Base-by-base conservation (phyloP, 2,329 filamentous ascomycete species). In the Ophiostoma pallidulum region DNA sequence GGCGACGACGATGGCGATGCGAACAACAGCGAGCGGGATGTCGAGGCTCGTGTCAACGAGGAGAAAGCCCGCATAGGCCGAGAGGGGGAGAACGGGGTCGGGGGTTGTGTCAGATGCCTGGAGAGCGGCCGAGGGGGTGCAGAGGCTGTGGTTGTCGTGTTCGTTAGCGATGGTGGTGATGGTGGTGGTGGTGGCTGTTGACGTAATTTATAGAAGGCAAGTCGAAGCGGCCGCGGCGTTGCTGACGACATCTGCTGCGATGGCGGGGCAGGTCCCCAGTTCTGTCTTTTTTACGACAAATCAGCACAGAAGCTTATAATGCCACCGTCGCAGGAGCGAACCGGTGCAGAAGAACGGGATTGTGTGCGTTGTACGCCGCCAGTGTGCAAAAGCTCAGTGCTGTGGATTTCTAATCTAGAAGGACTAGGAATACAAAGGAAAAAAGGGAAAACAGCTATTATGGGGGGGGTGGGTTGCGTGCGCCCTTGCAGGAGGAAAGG, bases 21-120 rank as follows among this genome's bases (percentile, higher is more conserved):
- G 4, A 19, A 41, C 28, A 40, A n/a, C 28, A 48, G 39, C 33
- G 40, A 39, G 26, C 46, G 40, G 19, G 46, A 22, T 14, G 41
- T 12, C n/a, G 41, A 47, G 19, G 41, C 49, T 45, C 49, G 41
- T 20, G 41, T 36, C 18, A 29, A 18, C 8, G 18, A 33, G 14
- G 45, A 38, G 33, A 43, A 43, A 32, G 45, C 39, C 14, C 40
- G 45, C 45, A 48, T 48, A 43, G 39, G 39, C 32, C 19, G 19
- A 20, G 13, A 39, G 2, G 18, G 18, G 8, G 29, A 14, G 7
- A n/a, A 8, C n/a, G 32, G 20, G 22, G 9, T 19, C 20, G 14
- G 31, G 14, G 20, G 14, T 20, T 7, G 16, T 8, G 24, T 33
- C 14, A 14, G 31, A 13, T 33, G 7, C n/a, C 12, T 19, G 10